A percentile compares a stretch with the other conserved stretches of the same genome.
phyloP scores from a whole-genome alignment of 1,139 yeast species.

The Pneumocystis canis region DNA sequence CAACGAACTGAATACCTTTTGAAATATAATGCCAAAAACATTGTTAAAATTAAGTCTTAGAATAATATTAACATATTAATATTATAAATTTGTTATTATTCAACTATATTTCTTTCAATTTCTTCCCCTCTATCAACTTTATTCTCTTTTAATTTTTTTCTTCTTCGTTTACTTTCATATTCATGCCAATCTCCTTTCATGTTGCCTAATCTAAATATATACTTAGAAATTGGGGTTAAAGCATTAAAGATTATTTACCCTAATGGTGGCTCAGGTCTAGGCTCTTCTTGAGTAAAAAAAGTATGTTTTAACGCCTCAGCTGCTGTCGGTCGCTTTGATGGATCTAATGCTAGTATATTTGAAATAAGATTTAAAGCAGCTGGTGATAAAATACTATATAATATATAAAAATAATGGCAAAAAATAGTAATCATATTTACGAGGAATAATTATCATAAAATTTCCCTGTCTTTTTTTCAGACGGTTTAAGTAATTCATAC shows the following conservation, averaged over 20 bases:
- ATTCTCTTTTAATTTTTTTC: slow-evolving; percentile 13
- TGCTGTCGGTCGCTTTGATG: slow-evolving; percentile 48
- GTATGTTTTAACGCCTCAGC: slow-evolving; percentile 45
- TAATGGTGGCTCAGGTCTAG: slow-evolving; percentile 41
- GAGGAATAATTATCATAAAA: slow-evolving; percentile 35
- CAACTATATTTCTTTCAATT: background rate
- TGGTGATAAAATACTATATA: slow-evolving; percentile 29
- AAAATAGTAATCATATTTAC: slow-evolving; percentile 3
- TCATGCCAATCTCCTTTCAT: slow-evolving; percentile 89
- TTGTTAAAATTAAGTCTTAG: background rate
- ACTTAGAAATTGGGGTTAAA: background rate
- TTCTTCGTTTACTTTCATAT: slow-evolving; percentile 78
- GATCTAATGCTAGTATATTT: slow-evolving; percentile 52
- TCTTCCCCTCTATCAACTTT: background rate
- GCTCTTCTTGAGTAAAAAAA: slow-evolving; percentile 52
- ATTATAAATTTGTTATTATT: background rate
- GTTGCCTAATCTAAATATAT: slow-evolving; percentile 28
- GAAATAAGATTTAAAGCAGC: slow-evolving; percentile 53
- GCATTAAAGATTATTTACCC: slow-evolving; percentile 5
- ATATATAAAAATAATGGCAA: background rate
- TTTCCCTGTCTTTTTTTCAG: slow-evolving; percentile 31
- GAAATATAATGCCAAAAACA: background rate
- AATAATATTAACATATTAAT: background rate
- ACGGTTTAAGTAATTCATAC: slow-evolving; percentile 73
- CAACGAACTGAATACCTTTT: background rate